Percentiles rank a stretch among this genome's conserved stretches.
Evolutionary conservation across 1,139 yeast genomes (phyloP).

Genomic region (Taphrina flavorubra): DNA sequence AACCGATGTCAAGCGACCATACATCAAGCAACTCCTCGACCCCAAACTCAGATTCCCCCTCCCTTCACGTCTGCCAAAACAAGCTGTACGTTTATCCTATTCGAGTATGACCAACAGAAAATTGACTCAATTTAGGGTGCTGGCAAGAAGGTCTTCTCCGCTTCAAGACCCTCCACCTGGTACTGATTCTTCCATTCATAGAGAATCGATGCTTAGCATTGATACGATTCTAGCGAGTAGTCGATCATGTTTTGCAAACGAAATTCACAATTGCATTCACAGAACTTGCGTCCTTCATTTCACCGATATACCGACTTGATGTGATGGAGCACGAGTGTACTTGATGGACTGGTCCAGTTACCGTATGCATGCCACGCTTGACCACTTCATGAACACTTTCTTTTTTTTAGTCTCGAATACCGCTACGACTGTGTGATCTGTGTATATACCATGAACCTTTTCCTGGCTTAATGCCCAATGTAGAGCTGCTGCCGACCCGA

Average conservation of each 20-base stretch:
- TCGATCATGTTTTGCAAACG: slow-evolving; percentile 11
- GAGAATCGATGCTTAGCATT: slow-evolving; percentile 20
- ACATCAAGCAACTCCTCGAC: slow-evolving; percentile 95
- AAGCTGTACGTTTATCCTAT: slow-evolving; percentile 58
- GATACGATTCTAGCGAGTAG: slow-evolving; percentile 21
- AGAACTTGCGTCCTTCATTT: background rate
- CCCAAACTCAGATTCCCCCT: slow-evolving; percentile 99
- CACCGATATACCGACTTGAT: background rate
- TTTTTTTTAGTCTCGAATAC: too few species aligned
- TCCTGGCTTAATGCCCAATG: too few species aligned
- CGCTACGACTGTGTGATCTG: too few species aligned
- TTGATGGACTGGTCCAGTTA: background rate
- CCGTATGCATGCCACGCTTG: too few species aligned
- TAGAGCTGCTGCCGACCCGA: too few species aligned
- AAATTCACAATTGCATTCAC: slow-evolving; percentile 13
- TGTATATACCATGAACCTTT: too few species aligned
- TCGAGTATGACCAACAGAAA: background rate
- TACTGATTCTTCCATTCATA: slow-evolving; percentile 15
- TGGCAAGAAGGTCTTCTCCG: slow-evolving; percentile 75
- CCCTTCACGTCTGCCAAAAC: slow-evolving; percentile 91
- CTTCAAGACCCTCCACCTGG: slow-evolving; percentile 96
- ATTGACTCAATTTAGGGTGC: slow-evolving; percentile 24
- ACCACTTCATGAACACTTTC: too few species aligned
- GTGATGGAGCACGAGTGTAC: background rate
- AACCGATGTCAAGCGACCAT: slow-evolving; percentile 98